Evolutionary conservation across 805 yeast genomes (phyloP).

Genomic region (Metschnikowia drakensbergensis): DNA sequence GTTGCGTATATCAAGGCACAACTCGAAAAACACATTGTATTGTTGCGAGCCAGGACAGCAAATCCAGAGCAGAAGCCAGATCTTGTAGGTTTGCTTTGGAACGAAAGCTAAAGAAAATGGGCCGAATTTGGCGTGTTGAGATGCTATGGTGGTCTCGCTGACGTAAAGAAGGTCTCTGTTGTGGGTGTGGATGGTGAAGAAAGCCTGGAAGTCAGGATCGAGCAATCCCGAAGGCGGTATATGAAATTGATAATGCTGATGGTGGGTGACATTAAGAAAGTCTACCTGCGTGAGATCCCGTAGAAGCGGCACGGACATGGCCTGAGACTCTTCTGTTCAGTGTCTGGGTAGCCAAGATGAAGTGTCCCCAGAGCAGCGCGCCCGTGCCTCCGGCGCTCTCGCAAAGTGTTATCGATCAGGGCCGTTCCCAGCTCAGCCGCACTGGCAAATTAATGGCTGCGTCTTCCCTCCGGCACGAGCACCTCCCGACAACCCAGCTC

Average conservation of each 20-base stretch:
- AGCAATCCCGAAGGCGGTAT: background rate
- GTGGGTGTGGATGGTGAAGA: slow-evolving; percentile 24
- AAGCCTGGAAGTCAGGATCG: slow-evolving; percentile 9
- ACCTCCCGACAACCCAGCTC: background rate
- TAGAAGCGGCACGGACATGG: slow-evolving; percentile 2
- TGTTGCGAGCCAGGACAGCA: background rate
- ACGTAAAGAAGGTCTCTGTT: slow-evolving; percentile 24
- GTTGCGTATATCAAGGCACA: slow-evolving; percentile 10
- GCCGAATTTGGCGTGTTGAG: slow-evolving; percentile 28
- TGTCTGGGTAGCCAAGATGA: background rate
- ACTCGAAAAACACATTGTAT: slow-evolving; percentile 2
- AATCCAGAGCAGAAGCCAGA: slow-evolving; percentile 10
- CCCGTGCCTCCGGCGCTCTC: background rate
- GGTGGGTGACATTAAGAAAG: background rate
- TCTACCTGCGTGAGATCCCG: slow-evolving; percentile 4
- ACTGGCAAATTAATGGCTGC: slow-evolving; percentile 4
- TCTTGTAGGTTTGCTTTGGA: background rate
- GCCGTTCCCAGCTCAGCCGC: background rate
- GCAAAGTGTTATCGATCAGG: background rate
- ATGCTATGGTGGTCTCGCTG: slow-evolving; percentile 26
- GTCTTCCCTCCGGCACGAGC: background rate
- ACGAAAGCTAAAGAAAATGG: slow-evolving; percentile 23
- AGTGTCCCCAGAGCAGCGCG: background rate
- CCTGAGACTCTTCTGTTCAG: background rate
- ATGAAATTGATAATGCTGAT: background rate